Conservation (phyloP, 305 asterid genomes). For the Plantago coronopus region DNA sequence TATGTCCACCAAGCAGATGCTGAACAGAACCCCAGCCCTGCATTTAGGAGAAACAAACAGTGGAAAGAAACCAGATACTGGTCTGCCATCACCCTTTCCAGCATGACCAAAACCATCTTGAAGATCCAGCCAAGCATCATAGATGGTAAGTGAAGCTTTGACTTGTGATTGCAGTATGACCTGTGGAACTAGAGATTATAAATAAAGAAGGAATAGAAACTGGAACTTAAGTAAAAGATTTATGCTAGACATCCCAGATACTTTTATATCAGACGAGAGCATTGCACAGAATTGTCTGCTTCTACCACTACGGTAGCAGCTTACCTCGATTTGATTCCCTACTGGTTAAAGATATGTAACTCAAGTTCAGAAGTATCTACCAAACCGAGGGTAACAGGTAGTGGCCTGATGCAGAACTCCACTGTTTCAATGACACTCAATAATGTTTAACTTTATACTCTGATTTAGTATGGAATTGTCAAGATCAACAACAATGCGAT, state of each 20-base stretch:
- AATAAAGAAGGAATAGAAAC: neutral
- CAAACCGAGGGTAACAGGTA: neutral
- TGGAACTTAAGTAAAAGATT: conserved; percentile 16
- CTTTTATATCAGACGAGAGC: conserved; percentile 13
- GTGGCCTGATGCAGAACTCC: neutral
- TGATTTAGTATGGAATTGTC: too few relatives aligned
- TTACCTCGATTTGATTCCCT: neutral
- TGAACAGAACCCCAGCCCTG: conserved; percentile 79
- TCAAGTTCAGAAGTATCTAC: neutral
- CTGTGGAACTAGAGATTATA: conserved; percentile 32
- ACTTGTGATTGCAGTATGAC: conserved; percentile 94
- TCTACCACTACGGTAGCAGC: too few relatives aligned
- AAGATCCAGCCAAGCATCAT: conserved; percentile 92
- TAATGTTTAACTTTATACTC: too few relatives aligned
- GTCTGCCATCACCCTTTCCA: conserved; percentile 67
- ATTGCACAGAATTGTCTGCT: too few relatives aligned
- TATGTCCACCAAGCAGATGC: conserved; percentile 55
- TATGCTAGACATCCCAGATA: neutral
- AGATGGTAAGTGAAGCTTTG: conserved; percentile 74
- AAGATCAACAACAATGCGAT: neutral
- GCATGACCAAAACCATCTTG: conserved; percentile 87
- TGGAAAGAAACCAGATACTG: conserved; percentile 77
- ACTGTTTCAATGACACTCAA: neutral
- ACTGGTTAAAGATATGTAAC: neutral
- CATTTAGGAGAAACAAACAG: conserved; percentile 73